Conservation (phyloP, 805 yeast genomes). For the Saturnispora sekii region DNA sequence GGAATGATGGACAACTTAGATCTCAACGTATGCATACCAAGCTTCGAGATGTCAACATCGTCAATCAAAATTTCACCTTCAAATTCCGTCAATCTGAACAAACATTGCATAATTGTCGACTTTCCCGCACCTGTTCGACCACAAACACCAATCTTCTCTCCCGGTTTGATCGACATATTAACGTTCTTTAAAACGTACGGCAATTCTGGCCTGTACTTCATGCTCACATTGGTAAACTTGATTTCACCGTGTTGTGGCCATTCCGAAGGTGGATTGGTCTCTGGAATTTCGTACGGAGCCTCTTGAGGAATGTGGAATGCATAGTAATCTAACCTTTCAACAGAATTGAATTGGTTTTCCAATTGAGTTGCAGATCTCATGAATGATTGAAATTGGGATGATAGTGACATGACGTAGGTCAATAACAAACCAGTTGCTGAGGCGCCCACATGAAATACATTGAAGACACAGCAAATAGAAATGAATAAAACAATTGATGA, state of each 20-base stretch:
- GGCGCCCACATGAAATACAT: conserved; percentile 62
- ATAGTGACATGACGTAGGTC: too few species aligned
- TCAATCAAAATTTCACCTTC: conserved; percentile 50
- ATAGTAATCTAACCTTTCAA: conserved; percentile 60
- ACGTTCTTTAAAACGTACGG: conserved; percentile 48
- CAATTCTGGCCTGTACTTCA: conserved; percentile 50
- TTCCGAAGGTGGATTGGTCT: not conserved
- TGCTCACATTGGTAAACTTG: conserved; percentile 36
- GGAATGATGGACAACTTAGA: conserved; percentile 72
- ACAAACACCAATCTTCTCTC: conserved; percentile 73
- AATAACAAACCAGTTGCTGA: conserved; percentile 38
- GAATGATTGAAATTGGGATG: too few species aligned
- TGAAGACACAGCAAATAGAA: conserved; percentile 40
- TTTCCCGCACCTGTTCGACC: conserved; percentile 90
- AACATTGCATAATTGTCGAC: conserved; percentile 55
- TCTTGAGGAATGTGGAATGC: conserved; percentile 58
- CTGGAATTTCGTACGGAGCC: conserved; percentile 36
- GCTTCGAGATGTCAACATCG: conserved; percentile 49
- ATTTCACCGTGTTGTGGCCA: conserved; percentile 47
- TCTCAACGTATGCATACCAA: conserved; percentile 63
- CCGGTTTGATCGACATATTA: conserved; percentile 34
- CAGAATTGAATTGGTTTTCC: conserved; percentile 71
- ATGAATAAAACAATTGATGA: too few species aligned
- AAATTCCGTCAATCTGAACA: conserved; percentile 51
- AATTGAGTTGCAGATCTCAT: conserved; percentile 28